phyloP scores from a whole-genome alignment of 306 rosid species.

The Ammopiptanthus mongolicus region DNA sequence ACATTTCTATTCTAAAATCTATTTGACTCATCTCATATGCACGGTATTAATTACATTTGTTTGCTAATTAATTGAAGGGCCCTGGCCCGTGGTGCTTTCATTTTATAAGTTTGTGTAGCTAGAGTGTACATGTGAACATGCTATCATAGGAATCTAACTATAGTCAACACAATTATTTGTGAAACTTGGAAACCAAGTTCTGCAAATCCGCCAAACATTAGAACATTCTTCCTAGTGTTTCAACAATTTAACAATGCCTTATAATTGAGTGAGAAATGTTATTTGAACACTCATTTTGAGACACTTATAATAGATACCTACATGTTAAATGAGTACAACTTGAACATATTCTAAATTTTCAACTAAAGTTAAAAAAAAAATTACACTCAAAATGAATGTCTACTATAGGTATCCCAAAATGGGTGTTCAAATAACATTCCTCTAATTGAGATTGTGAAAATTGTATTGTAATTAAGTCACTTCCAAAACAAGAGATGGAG shows the following conservation, averaged over 20 bases:
- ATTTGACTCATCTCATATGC: conserved; percentile 22
- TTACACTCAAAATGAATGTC: too few species aligned
- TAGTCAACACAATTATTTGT: conserved; percentile 30
- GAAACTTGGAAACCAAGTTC: conserved; percentile 4
- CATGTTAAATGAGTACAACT: too few species aligned
- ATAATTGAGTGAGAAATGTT: background rate
- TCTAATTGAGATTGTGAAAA: too few species aligned
- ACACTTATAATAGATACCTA: too few species aligned
- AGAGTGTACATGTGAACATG: conserved; percentile 46
- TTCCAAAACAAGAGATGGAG: background rate
- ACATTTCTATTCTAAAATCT: background rate
- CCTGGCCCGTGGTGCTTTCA: background rate
- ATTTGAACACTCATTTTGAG: too few species aligned
- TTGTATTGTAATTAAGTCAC: background rate
- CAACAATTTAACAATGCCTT: background rate
- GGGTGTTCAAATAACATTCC: too few species aligned
- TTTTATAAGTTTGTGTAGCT: background rate
- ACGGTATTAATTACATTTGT: too few species aligned
- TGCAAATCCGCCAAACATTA: conserved; percentile 51
- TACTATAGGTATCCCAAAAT: too few species aligned
- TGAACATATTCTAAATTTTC: too few species aligned
- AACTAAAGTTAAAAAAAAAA: too few species aligned
- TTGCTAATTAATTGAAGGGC: background rate
- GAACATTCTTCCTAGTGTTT: conserved; percentile 18
- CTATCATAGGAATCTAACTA: conserved; percentile 28